A percentile compares a stretch with the other conserved stretches of the same genome.
phyloP scores from a whole-genome alignment of 2,329 filamentous ascomycete species.

The Sclerotinia glacialis region DNA sequence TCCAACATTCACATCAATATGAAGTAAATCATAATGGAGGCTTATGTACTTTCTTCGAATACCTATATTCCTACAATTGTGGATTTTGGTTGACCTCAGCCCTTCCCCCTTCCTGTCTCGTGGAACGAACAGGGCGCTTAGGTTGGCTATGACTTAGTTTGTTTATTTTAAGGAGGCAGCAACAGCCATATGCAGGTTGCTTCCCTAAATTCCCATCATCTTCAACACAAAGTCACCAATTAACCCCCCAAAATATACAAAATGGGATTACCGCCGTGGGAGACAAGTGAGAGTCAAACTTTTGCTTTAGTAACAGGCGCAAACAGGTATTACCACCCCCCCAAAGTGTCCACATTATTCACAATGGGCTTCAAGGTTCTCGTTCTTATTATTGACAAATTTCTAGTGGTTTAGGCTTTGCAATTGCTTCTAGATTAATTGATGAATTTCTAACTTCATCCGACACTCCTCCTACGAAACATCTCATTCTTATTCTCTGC shows the following conservation, averaged over 20 bases:
- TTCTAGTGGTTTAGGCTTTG: conserved; percentile 78
- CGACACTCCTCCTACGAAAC: conserved; percentile 61
- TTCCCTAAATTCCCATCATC: not conserved
- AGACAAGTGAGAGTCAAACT: conserved; percentile 45
- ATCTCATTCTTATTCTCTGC: conserved; percentile 77
- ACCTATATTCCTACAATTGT: not conserved
- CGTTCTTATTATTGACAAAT: conserved; percentile 35
- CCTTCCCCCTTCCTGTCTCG: not conserved
- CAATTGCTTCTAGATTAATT: conserved; percentile 78
- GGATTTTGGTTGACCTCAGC: not conserved
- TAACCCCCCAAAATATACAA: conserved; percentile 10
- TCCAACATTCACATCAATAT: not conserved
- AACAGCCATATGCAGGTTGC: conserved; percentile 1
- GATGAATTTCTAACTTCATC: conserved; percentile 79
- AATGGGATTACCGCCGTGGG: conserved; percentile 40
- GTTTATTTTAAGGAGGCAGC: not conserved
- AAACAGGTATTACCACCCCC: conserved; percentile 66
- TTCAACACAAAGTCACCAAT: not conserved
- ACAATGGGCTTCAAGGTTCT: not conserved
- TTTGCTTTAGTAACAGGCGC: conserved; percentile 78
- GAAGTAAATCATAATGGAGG: not conserved
- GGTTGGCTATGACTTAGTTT: not conserved
- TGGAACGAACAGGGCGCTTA: conserved; percentile 15
- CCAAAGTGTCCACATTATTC: not conserved
- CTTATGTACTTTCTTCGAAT: not conserved